phyloP scores from a whole-genome alignment of 148 eudicot genomes.

The Agrostemma githago region DNA sequence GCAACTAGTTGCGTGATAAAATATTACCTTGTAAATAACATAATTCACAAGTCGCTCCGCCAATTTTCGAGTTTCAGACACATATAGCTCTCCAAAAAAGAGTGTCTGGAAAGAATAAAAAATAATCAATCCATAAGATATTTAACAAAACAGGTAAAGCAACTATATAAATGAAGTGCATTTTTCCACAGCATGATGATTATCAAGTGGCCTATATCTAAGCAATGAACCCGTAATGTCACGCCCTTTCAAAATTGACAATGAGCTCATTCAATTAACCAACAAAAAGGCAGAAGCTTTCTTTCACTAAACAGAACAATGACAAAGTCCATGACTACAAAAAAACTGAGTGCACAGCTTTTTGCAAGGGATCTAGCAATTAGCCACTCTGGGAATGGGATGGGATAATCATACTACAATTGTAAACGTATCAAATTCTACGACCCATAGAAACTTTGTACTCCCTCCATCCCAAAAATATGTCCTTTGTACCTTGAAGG shows the following conservation, averaged over 20 bases:
- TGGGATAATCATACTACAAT: background rate
- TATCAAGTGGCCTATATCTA: background rate
- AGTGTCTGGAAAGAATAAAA: slow-evolving; percentile 52
- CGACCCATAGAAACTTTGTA: background rate
- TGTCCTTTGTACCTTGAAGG: background rate
- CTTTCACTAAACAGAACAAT: background rate
- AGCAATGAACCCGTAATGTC: background rate
- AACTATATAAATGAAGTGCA: background rate
- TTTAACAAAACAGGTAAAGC: background rate
- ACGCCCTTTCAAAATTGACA: background rate
- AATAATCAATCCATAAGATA: slow-evolving; percentile 13
- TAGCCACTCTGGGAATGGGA: background rate
- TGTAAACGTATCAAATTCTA: background rate
- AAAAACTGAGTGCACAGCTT: background rate
- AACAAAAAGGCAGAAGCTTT: background rate
- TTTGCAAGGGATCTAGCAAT: background rate
- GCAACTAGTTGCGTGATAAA: slow-evolving; percentile 1
- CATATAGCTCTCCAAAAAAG: slow-evolving; percentile 68
- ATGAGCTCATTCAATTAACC: background rate
- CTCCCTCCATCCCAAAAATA: background rate
- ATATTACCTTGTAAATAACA: slow-evolving; percentile 80
- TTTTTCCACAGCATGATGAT: background rate
- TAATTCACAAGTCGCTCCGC: slow-evolving; percentile 76
- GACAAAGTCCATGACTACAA: background rate
- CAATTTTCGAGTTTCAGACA: slow-evolving; percentile 75